Conservation (phyloP, 306 rosid genomes). For the Castanopsis chinensis region DNA sequence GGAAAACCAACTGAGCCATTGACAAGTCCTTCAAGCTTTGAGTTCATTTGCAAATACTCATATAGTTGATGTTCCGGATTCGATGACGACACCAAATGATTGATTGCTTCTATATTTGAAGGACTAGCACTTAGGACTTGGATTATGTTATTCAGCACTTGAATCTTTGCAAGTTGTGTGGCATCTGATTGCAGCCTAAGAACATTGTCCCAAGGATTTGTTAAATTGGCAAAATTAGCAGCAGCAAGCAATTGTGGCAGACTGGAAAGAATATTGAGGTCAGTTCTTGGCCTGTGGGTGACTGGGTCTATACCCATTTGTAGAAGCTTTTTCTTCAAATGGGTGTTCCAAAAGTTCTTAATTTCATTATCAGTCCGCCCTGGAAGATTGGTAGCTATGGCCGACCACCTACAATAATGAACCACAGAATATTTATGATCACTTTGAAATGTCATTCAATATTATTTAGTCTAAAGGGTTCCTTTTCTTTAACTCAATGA, state of each 20-base stretch:
- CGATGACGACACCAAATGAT: constrained; percentile 35
- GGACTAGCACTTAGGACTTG: constrained; percentile 33
- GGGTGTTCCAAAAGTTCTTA: constrained; percentile 86
- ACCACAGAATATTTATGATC: not conserved
- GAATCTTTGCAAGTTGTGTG: constrained; percentile 49
- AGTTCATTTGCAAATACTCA: constrained; percentile 32
- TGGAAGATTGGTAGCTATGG: constrained; percentile 77
- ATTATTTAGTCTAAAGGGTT: not conserved
- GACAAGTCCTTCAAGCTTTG: constrained; percentile 22
- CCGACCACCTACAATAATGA: constrained; percentile 58
- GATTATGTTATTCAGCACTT: constrained; percentile 44
- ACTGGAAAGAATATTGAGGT: constrained; percentile 39
- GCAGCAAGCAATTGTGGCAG: constrained; percentile 52
- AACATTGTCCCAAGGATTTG: constrained; percentile 31
- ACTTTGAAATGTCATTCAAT: not conserved
- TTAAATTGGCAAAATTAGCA: constrained; percentile 29
- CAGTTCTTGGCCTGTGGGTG: constrained; percentile 62
- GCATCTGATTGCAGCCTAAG: constrained; percentile 38
- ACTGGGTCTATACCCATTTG: constrained; percentile 79
- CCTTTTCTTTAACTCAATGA: not conserved
- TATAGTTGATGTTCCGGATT: constrained; percentile 19
- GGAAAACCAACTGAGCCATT: constrained; percentile 23
- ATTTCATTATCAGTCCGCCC: constrained; percentile 85
- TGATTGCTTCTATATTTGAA: constrained; percentile 27
- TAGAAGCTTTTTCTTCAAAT: constrained; percentile 65